Base-by-base conservation (phyloP, 2,329 filamentous ascomycete genomes). In the Salinomyces thailandicus region DNA sequence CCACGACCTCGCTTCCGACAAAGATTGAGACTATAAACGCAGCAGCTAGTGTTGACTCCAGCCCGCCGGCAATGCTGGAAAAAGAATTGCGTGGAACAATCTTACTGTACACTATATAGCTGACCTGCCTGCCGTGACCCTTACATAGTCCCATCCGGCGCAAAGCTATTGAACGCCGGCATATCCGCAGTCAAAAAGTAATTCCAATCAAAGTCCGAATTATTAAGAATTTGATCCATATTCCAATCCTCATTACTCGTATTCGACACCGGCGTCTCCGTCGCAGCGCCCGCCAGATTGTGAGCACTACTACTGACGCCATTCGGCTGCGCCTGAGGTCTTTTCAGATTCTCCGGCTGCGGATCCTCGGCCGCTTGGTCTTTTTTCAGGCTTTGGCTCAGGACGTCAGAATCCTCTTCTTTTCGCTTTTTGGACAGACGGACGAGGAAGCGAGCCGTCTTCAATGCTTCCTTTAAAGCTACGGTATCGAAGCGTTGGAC, bases 361-460 rank as follows among this genome's bases (percentile, higher is more conserved):
- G 50, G 45, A 18, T 39, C 35, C 13, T 35, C 30, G 15, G 39
- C 45, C 4, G 41, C 45, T 12, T 8, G 12, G 24, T 42, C 46
- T 13, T 50, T 51, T 19, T 39, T 39, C 18, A 52, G 40, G 11
- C 35, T 42, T 17, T 43, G 42, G 2, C 43, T 41, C 15, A 73
- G 50, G 0, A 54, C 41, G 0, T 54, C 51, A 0, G 61, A 53
- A 7, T 61, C 59, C 13, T 68, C 65, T 40, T 71, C 64, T 35
- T 69, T 71, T n/a, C 62, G 55, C 5, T 63, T 59, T 38, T 72
- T 67, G 27, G 74, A 70, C 29, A 75, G 54, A 0, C 68, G 53
- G 8, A 75, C 62, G 12, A 77, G 60, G 16, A 74, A 52, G 9
- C 68, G 71, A 1, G 73, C 72, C 0, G 71, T 73, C 11, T 66